Evolutionary conservation across 495 filamentous ascomycete species (phyloP).

Genomic region (Terfezia boudieri): DNA sequence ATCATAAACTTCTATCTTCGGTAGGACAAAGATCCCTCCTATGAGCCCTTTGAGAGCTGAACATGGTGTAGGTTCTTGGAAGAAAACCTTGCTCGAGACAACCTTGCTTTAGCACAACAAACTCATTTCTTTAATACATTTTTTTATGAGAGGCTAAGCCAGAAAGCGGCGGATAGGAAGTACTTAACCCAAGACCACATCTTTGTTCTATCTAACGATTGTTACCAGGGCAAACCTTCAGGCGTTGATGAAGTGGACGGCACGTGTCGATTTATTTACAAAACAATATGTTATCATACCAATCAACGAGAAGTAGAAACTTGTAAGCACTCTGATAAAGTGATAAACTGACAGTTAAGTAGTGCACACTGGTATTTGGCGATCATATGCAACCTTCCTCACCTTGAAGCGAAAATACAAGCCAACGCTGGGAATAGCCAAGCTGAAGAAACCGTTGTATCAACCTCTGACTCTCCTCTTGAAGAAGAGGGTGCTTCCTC

Average conservation of each 20-base stretch:
- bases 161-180: constrained; percentile 28
- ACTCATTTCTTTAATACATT: constrained; percentile 83
- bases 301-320: constrained; percentile 44
- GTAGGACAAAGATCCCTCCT: constrained; percentile 1
- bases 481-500: neutral
- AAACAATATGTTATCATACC: constrained; percentile 83
- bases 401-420: constrained; percentile 23
- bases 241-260: constrained; percentile 72
- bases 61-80: constrained; percentile 32
- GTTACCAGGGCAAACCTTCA: constrained; percentile 15
- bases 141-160: constrained; percentile 57
- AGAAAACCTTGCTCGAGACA: constrained; percentile 32
- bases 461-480: neutral
- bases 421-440: constrained; percentile 1
- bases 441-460: neutral
- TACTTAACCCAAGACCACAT: constrained; percentile 4
- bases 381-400: constrained; percentile 74
- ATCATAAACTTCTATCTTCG: constrained; percentile 69
- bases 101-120: constrained; percentile 34
- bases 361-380: constrained; percentile 77
- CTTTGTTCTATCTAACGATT: too few relatives aligned
- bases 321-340: neutral
- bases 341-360: constrained; percentile 4
- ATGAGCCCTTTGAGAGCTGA: constrained; percentile 6
- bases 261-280: constrained; percentile 60